Percentiles rank a stretch among this genome's conserved stretches.
Evolutionary conservation across 2,329 filamentous ascomycete species (phyloP).

Genomic region (Boeremia exigua): DNA sequence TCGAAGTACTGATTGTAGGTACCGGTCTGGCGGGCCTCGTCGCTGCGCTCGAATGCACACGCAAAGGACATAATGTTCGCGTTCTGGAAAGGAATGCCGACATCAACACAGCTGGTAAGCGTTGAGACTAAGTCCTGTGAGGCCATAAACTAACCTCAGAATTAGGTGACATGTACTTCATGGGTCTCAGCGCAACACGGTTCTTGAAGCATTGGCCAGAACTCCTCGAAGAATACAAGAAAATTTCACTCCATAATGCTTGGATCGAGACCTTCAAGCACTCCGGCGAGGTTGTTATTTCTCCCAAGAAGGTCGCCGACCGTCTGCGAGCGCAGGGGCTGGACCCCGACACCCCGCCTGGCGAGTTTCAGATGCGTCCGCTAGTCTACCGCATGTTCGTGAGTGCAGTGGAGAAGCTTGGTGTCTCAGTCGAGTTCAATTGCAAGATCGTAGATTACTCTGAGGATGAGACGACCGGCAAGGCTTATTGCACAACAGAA

Average conservation of each 20-base stretch:
- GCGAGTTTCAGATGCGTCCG: slow-evolving; percentile 63
- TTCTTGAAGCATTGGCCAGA: slow-evolving; percentile 64
- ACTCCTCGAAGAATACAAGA: slow-evolving; percentile 58
- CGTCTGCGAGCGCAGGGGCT: slow-evolving; percentile 55
- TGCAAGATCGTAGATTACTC: slow-evolving; percentile 53
- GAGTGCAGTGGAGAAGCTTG: slow-evolving; percentile 54
- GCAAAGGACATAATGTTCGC: slow-evolving; percentile 50
- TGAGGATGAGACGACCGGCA: slow-evolving; percentile 49
- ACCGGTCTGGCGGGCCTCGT: slow-evolving; percentile 49
- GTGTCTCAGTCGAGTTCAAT: slow-evolving; percentile 53
- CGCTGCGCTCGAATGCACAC: slow-evolving; percentile 47
- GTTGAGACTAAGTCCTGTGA: neutral
- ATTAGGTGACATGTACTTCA: slow-evolving; percentile 65
- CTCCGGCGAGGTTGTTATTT: slow-evolving; percentile 57
- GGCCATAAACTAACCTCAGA: neutral
- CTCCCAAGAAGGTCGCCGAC: slow-evolving; percentile 57
- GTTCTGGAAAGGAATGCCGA: slow-evolving; percentile 53
- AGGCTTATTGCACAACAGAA: slow-evolving; percentile 45
- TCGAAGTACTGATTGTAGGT: slow-evolving; percentile 50
- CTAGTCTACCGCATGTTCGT: slow-evolving; percentile 64
- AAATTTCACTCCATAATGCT: slow-evolving; percentile 60
- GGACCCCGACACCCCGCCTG: slow-evolving; percentile 58
- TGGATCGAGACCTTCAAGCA: slow-evolving; percentile 65
- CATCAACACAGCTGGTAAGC: slow-evolving; percentile 61
- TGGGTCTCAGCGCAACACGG: slow-evolving; percentile 62